These are phyloP conservation scores for Paracamarosporium sp. DNA, from an alignment of 2,329 filamentous ascomycete genomes.

Conservation along the genomic window DNA sequence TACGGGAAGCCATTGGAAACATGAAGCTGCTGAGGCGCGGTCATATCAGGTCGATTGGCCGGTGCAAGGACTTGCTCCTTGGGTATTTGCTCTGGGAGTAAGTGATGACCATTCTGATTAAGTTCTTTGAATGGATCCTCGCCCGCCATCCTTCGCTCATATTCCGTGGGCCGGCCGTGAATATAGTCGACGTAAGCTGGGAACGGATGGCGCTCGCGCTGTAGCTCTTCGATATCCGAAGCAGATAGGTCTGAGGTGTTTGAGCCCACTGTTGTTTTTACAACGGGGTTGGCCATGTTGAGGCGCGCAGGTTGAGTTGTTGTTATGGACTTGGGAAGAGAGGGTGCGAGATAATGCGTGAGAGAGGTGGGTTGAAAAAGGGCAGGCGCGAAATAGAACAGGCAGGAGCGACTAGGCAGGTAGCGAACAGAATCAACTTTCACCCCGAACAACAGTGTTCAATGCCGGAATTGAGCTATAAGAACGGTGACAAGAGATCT, in stretches of 20 bases:
- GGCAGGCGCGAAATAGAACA: background rate
- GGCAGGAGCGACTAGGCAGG: background rate
- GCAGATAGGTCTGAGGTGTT: background rate
- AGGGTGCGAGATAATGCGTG: too few species aligned
- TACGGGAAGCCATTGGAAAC: background rate
- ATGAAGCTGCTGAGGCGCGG: background rate
- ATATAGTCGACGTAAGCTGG: conserved; percentile 9
- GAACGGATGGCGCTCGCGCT: conserved; percentile 9
- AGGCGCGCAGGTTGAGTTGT: background rate
- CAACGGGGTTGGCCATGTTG: background rate
- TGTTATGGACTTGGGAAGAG: background rate
- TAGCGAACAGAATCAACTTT: background rate
- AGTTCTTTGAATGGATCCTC: background rate
- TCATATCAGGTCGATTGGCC: background rate
- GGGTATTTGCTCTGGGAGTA: background rate
- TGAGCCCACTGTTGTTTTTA: background rate
- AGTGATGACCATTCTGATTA: background rate
- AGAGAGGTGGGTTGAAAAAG: too few species aligned
- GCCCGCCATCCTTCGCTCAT: background rate
- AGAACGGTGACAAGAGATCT: too few species aligned
- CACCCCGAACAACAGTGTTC: background rate
- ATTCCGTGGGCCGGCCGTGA: background rate
- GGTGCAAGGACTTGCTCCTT: background rate
- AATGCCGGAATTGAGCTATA: too few species aligned
- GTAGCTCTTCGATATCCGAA: conserved; percentile 7